These are phyloP conservation scores for Tetracladium setigerum DNA, from an alignment of 495 filamentous ascomycete species.

Conservation along the genomic window DNA sequence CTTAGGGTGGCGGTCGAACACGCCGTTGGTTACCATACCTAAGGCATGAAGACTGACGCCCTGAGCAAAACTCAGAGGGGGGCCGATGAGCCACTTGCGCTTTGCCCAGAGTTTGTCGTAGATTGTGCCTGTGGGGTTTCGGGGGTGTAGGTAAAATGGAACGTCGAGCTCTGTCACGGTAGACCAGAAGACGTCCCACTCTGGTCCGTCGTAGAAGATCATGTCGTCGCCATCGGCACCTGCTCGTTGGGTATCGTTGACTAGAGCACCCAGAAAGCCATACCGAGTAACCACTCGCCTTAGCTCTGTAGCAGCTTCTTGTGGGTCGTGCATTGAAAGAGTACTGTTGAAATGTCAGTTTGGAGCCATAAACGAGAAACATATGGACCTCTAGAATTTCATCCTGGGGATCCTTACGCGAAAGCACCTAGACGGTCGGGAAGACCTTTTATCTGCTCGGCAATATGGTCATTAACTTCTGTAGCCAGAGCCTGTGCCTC, in stretches of 20 bases:
- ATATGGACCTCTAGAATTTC: too few species aligned
- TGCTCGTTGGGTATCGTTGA: constrained; percentile 45
- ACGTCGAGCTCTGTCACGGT: constrained; percentile 50
- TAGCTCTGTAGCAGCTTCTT: constrained; percentile 47
- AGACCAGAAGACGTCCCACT: constrained; percentile 52
- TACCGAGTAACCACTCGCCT: constrained; percentile 43
- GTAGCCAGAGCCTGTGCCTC: constrained; percentile 29
- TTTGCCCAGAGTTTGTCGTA: constrained; percentile 43
- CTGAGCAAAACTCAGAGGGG: constrained; percentile 42
- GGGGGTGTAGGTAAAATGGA: constrained; percentile 56
- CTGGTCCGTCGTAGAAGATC: constrained; percentile 50
- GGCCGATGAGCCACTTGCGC: constrained; percentile 25
- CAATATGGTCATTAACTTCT: constrained; percentile 53
- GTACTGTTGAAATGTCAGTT: too few species aligned
- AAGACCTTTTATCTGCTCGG: constrained; percentile 38
- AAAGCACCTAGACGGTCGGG: constrained; percentile 51
- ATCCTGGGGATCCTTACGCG: too few species aligned
- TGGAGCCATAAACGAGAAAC: too few species aligned
- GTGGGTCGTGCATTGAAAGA: constrained; percentile 47
- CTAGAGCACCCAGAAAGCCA: constrained; percentile 50
- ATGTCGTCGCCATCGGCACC: constrained; percentile 34
- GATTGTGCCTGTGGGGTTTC: constrained; percentile 36
- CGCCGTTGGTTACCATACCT: constrained; percentile 45
- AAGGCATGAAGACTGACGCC: constrained; percentile 41
- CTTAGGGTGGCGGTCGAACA: constrained; percentile 47